These are phyloP conservation scores for Ophiostoma ulmi DNA, from an alignment of 2,329 filamentous ascomycete genomes.

Conservation along the genomic window DNA sequence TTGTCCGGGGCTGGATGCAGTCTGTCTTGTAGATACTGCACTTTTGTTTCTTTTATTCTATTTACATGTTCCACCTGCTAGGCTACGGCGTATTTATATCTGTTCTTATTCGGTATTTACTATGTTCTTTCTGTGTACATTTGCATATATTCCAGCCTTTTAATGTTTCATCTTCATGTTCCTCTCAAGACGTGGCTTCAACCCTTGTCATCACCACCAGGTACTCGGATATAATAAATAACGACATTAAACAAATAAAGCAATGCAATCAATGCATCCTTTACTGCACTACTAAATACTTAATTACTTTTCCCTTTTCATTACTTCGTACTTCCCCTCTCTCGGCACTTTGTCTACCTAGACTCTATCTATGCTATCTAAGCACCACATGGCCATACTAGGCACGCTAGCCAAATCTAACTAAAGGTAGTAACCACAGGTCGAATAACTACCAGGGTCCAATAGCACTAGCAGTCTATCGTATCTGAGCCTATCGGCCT, in stretches of 20 bases:
- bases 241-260: no score
- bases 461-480: background rate
- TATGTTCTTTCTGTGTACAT: background rate
- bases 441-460: background rate
- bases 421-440: background rate
- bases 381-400: slow-evolving; percentile 10
- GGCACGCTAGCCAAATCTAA: background rate
- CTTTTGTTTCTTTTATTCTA: no score
- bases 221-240: background rate
- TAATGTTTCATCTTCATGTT: background rate
- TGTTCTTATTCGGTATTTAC: background rate
- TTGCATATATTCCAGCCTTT: background rate
- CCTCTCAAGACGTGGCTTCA: background rate
- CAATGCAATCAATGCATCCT: no score
- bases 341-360: slow-evolving; percentile 7
- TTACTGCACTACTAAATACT: background rate
- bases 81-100: background rate
- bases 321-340: background rate
- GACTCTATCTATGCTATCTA: slow-evolving; percentile 13
- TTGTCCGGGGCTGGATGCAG: background rate
- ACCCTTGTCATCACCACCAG: background rate
- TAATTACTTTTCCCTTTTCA: background rate
- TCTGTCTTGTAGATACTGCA: background rate
- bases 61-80: no score
- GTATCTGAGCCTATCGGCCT: no score